Evolutionary conservation across 2,329 filamentous ascomycete genomes (phyloP), one percentile per base, ranked within the genome.

Genomic region (Pseudogymnoascus sp.): DNA sequence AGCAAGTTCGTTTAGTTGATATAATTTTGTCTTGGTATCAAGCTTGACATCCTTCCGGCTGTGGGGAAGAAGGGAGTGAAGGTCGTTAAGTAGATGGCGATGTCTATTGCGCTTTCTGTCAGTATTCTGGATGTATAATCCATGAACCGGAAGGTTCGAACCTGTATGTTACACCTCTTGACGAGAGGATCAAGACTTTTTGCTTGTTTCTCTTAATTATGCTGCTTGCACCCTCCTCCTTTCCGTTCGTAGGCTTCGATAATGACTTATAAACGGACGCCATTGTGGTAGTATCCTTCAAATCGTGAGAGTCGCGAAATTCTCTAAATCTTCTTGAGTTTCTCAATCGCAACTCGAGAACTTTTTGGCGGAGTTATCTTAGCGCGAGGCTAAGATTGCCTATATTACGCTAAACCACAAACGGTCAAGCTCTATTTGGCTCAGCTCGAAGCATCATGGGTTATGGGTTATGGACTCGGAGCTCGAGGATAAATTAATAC

Each of bases 31-130:
- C 78, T 97, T 97, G 61, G 91, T 94, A 75, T 99, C 94, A 68
- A 97, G 90, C 77, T 99, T 99, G 69, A 90, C 91, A 74, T 99
- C 94, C 79, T 96, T 96, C 72, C 91, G 87, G 67, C 88, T 87
- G 75, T 99, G 94, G 2, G 94, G 94, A 67, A 99, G 86, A 76
- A 99, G 86, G 31, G 89, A 83, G 63, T 91, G 86, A 58, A 99
- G 81, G 72, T 99, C 94, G 71, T 92, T 90, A 65, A 99, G 83
- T 44, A 99, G 81, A 78, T 99, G 94, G 44, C 94, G 89, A 76
- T 97, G 94, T 75, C 93, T 95, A 69, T 39, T 64, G 63, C 60
- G 55, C 62, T 66, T 55, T 9, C 17, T 12, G 61, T 65, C 61
- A 59, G 35, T 59, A 59, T 39, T 39, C 5, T 31, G 5, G 35